Base-by-base conservation (phyloP, 805 yeast genomes). In the Starmerella bombi region DNA sequence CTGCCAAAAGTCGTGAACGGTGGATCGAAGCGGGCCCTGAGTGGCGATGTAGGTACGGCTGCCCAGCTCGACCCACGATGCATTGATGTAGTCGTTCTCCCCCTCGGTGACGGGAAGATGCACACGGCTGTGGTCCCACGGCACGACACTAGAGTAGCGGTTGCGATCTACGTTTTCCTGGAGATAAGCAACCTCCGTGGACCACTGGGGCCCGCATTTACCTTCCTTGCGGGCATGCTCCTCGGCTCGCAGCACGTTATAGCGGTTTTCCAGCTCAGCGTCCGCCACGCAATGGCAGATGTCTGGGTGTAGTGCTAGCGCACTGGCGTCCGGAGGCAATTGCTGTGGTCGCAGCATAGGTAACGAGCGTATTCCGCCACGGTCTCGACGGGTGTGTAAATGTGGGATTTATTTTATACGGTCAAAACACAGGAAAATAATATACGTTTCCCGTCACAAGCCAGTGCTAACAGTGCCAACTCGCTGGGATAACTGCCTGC, bases 1-100 rank as follows among this genome's bases (percentile, higher is more conserved):
- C 42, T 77, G 79, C 79, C 93, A 85, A 53, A 88, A 86, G 57
- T 88, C 94, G 17, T 74, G 75, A 20, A 77, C 68, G 0, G 97
- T 88, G 29, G 69, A 69, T 2, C 56, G 58, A 44, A 81, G 59
- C 2, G 98, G 98, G 2, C 95, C 98, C 58, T 88, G 95, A 1
- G 93, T 72, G 0, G 94, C 95, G 51, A 86, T 81, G 41, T 59
- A 62, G 3, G 50, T 45, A 35, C 58, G 61, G 41, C 55, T 65
- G 54, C 66, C 51, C 58, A 65, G 50, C 54, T 67, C 53, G 50
- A 82, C 59, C 60, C 82, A 80, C 19, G 86, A 82, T 0, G 97
- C 98, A 60, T 86, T 86, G 52, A 86, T 83, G 58, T 86, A 86
- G 56, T 77, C 82, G 43, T 58, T 55, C 15, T 39, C 54, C 6